Conservation (phyloP, 306 rosid species). For the Fragaria nilgerrensis region DNA sequence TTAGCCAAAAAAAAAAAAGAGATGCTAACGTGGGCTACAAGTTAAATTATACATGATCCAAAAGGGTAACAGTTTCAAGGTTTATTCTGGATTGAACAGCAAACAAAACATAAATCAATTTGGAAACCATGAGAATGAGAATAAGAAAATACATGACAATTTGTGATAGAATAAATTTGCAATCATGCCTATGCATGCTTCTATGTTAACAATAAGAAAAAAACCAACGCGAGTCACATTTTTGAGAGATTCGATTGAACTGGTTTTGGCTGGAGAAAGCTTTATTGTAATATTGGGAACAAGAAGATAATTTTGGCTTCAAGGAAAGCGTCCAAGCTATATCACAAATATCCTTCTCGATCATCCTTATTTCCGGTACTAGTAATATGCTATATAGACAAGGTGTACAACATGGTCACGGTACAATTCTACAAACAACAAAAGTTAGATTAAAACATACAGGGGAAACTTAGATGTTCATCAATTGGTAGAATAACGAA, state of each 20-base stretch:
- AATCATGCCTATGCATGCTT: background rate
- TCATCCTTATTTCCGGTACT: background rate
- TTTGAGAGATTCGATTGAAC: background rate
- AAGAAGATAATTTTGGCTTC: background rate
- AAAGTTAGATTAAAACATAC: background rate
- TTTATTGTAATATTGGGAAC: background rate
- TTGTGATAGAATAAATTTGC: background rate
- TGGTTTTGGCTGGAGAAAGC: background rate
- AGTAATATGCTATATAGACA: background rate
- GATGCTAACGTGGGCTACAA: background rate
- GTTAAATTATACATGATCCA: background rate
- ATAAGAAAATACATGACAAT: background rate
- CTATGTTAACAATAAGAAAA: background rate
- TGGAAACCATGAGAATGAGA: background rate
- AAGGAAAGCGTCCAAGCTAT: background rate
- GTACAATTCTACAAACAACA: background rate
- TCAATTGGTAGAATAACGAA: no score
- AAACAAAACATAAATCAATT: no score
- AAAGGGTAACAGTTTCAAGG: background rate
- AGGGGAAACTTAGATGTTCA: background rate
- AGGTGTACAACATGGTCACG: background rate
- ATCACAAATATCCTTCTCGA: background rate
- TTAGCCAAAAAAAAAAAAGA: background rate
- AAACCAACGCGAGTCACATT: background rate
- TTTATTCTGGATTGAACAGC: background rate